phyloP scores from a whole-genome alignment of 1,139 yeast species.

The Yamadazyma sp. region DNA sequence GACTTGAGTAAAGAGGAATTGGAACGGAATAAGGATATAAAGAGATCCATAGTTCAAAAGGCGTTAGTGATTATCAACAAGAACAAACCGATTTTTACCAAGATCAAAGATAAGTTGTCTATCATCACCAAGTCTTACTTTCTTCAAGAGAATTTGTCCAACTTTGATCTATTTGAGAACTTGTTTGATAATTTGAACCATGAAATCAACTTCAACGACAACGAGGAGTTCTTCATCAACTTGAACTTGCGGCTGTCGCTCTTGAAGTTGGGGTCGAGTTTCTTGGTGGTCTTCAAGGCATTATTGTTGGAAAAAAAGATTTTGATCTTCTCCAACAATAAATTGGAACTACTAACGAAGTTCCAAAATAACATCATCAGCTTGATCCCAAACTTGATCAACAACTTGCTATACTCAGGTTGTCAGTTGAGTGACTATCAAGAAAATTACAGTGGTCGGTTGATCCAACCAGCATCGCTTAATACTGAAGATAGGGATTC shows the following conservation, averaged over 20 bases:
- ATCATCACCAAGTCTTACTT: slow-evolving; percentile 88
- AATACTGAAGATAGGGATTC: slow-evolving; percentile 78
- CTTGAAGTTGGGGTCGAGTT: slow-evolving; percentile 55
- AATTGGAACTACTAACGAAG: slow-evolving; percentile 77
- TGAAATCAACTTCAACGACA: slow-evolving; percentile 28
- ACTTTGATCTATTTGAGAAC: slow-evolving; percentile 64
- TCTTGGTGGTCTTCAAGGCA: slow-evolving; percentile 74
- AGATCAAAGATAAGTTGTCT: slow-evolving; percentile 84
- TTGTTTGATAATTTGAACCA: slow-evolving; percentile 70
- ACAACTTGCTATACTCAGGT: slow-evolving; percentile 74
- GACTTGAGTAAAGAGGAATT: slow-evolving; percentile 51
- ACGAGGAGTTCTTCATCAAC: slow-evolving; percentile 64
- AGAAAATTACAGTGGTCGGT: slow-evolving; percentile 43
- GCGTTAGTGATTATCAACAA: slow-evolving; percentile 85
- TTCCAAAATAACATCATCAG: slow-evolving; percentile 73
- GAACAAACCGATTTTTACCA: slow-evolving; percentile 79
- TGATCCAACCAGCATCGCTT: slow-evolving; percentile 65
- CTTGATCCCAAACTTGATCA: slow-evolving; percentile 73
- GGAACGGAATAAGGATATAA: slow-evolving; percentile 59
- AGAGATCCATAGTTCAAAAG: slow-evolving; percentile 89
- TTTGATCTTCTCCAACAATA: slow-evolving; percentile 68
- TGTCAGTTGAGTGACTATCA: slow-evolving; percentile 70
- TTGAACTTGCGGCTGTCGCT: slow-evolving; percentile 69
- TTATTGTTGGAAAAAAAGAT: slow-evolving; percentile 72
- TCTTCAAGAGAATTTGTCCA: slow-evolving; percentile 73